These are phyloP conservation scores for Yarrowia sp. DNA, from an alignment of 805 yeast species.

Conservation along the genomic window DNA sequence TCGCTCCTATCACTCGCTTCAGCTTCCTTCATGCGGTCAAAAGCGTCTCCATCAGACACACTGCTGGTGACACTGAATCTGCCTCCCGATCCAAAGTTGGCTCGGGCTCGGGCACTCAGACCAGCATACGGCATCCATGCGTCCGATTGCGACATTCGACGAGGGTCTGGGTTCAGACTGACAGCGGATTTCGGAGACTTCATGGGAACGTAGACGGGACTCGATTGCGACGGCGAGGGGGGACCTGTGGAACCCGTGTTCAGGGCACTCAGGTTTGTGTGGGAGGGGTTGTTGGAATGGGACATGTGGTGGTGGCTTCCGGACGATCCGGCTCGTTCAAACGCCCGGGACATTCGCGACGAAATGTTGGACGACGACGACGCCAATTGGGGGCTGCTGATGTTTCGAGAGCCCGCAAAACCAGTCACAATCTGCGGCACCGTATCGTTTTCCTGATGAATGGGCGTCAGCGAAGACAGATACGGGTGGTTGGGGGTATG, in stretches of 20 bases:
- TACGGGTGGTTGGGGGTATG: conserved; percentile 35
- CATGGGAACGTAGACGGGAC: conserved; percentile 28
- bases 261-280: conserved; percentile 23
- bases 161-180: conserved; percentile 28
- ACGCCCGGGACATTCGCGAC: conserved; percentile 38
- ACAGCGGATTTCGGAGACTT: conserved; percentile 35
- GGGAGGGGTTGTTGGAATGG: conserved; percentile 21
- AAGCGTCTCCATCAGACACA: conserved; percentile 30
- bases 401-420: conserved; percentile 34
- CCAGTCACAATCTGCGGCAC: conserved; percentile 34
- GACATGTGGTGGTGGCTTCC: conserved; percentile 9
- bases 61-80: conserved; percentile 20
- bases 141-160: conserved; percentile 34
- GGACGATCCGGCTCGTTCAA: conserved; percentile 36
- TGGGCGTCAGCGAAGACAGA: conserved; percentile 27
- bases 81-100: conserved; percentile 37
- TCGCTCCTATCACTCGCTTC: conserved; percentile 27
- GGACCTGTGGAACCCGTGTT: conserved; percentile 11
- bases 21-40: conserved; percentile 33
- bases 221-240: conserved; percentile 24
- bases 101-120: conserved; percentile 37
- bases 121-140: conserved; percentile 39
- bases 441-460: conserved; percentile 23
- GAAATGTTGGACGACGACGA: conserved; percentile 25
- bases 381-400: conserved; percentile 33